A percentile compares a stretch with the other conserved stretches of the same genome.
Evolutionary conservation across 768 basidiomycete genomes (phyloP).

Genomic region (Kwoniella newhampshirensis): DNA sequence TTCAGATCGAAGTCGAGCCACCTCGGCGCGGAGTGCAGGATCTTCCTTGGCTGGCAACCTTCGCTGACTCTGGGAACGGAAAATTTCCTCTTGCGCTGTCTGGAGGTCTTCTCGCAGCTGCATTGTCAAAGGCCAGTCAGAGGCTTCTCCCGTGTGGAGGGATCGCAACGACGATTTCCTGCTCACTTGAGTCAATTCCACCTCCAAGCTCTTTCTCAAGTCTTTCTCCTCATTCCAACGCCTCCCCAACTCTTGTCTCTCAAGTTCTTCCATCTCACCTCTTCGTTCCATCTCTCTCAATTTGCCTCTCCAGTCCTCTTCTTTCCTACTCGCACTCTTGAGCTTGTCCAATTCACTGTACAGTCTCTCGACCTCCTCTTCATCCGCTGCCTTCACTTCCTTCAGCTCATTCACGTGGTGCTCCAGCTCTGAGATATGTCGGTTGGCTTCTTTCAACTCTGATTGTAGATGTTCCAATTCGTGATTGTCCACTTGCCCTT

Average conservation of each 20-base stretch:
- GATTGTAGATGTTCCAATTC: not conserved
- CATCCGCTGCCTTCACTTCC: conserved; percentile 53
- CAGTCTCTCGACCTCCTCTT: conserved; percentile 55
- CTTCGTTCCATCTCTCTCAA: conserved; percentile 51
- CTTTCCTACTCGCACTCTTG: conserved; percentile 54
- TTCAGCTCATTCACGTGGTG: conserved; percentile 50
- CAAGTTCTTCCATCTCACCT: conserved; percentile 21
- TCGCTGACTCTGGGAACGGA: not conserved
- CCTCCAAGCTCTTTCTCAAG: conserved; percentile 60
- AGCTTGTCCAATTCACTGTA: conserved; percentile 55
- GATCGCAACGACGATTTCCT: not conserved
- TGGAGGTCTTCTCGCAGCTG: not conserved
- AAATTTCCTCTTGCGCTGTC: conserved; percentile 1
- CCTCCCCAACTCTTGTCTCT: conserved; percentile 55
- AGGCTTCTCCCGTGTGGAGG: no score
- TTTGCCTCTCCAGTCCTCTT: conserved; percentile 65
- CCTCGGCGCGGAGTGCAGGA: conserved; percentile 16
- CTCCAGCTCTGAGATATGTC: conserved; percentile 45
- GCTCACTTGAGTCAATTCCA: conserved; percentile 32
- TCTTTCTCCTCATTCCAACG: conserved; percentile 57
- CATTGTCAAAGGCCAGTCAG: no score
- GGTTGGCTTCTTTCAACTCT: conserved; percentile 9
- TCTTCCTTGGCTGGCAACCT: not conserved
- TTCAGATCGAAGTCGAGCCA: conserved; percentile 63
- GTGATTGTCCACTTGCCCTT: not conserved